A percentile compares a stretch with the other conserved stretches of the same genome.
These are phyloP conservation scores for Diaporthe ilicicola DNA, from an alignment of 2,329 filamentous ascomycete genomes.

Conservation along the genomic window DNA sequence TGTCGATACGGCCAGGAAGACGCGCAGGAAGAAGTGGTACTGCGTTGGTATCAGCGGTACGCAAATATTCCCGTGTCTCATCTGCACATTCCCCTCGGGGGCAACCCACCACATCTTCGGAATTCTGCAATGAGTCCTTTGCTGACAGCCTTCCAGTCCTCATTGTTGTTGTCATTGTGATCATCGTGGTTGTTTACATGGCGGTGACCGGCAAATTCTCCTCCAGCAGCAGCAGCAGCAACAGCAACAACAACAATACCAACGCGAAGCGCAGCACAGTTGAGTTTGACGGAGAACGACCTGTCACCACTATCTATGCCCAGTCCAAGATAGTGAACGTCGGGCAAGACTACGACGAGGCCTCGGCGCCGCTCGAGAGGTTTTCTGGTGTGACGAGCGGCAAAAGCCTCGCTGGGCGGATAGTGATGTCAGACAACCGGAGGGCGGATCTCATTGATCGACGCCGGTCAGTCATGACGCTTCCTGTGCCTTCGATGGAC, in stretches of 20 bases:
- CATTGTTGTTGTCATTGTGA: conserved; percentile 61
- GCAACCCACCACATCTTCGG: too few species aligned
- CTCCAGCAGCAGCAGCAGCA: conserved; percentile 41
- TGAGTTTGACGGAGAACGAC: conserved; percentile 36
- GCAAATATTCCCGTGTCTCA: conserved; percentile 38
- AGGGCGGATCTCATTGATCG: neutral
- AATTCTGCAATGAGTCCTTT: neutral
- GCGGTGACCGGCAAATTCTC: conserved; percentile 43
- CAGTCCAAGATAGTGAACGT: conserved; percentile 37
- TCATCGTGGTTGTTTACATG: conserved; percentile 60
- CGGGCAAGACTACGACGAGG: conserved; percentile 25
- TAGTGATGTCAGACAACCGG: conserved; percentile 13
- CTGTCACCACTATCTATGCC: conserved; percentile 35
- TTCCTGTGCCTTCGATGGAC: neutral
- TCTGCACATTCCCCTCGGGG: neutral
- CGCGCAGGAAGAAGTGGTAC: conserved; percentile 95
- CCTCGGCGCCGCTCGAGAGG: conserved; percentile 27
- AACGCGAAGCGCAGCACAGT: conserved; percentile 37
- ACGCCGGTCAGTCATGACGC: conserved; percentile 1
- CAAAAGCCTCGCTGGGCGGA: conserved; percentile 31
- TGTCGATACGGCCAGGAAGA: conserved; percentile 80
- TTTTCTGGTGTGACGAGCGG: conserved; percentile 28
- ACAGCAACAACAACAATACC: conserved; percentile 43
- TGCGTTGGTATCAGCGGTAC: conserved; percentile 79
- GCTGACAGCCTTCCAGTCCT: conserved; percentile 43